Evolutionary conservation across 257 asterid species (phyloP).

Genomic region (Cruciata laevipes): DNA sequence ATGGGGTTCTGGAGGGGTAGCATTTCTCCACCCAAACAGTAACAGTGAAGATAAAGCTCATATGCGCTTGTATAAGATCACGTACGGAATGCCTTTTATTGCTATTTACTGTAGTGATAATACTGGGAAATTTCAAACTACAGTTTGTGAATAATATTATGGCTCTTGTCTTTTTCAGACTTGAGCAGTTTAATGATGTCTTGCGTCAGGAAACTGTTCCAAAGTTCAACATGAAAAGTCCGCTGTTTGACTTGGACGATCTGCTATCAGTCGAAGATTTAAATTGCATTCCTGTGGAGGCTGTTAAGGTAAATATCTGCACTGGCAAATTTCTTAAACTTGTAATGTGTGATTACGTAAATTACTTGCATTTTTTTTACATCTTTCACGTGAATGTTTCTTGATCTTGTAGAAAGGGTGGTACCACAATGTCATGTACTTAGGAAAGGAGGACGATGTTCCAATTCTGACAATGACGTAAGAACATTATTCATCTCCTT

Average conservation of each 20-base stretch:
- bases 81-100: constrained; percentile 42
- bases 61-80: constrained; percentile 74
- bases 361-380: not conserved
- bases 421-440: constrained; percentile 72
- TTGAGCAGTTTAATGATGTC: constrained; percentile 91
- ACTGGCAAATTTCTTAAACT: not conserved
- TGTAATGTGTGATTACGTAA: not conserved
- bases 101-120: not conserved
- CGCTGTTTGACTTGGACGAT: constrained; percentile 53
- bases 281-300: constrained; percentile 41
- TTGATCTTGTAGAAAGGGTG: constrained; percentile 56
- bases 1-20: constrained; percentile 99
- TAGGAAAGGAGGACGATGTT: constrained; percentile 64
- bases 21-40: constrained; percentile 77
- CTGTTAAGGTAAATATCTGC: constrained; percentile 48
- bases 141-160: not conserved
- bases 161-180: constrained; percentile 34
- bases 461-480: constrained; percentile 95
- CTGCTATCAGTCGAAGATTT: constrained; percentile 49
- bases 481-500: constrained; percentile 17
- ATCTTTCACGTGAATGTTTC: constrained; percentile 2
- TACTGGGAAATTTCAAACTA: not conserved
- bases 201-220: constrained; percentile 63
- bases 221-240: constrained; percentile 37
- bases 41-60: constrained; percentile 49